phyloP scores from a whole-genome alignment of 257 asterid species.

The Cynanchum wilfordii region DNA sequence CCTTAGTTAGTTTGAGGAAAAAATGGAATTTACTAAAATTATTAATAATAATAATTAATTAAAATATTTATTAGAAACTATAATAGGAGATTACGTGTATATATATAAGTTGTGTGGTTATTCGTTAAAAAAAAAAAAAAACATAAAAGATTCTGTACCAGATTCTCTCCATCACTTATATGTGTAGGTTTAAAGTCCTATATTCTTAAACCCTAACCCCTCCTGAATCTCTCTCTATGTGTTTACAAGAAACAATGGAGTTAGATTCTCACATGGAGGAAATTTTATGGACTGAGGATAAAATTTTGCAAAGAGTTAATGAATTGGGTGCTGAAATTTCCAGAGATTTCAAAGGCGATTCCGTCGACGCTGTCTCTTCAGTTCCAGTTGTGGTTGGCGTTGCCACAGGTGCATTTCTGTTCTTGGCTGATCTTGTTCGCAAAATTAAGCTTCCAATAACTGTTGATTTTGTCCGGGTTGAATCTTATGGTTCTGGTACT shows the following conservation, averaged over 20 bases:
- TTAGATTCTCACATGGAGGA: constrained; percentile 40
- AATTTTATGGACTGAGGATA: constrained; percentile 48
- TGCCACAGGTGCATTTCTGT: constrained; percentile 89
- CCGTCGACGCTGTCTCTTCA: background rate
- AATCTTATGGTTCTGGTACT: constrained; percentile 78
- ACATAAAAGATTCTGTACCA: no score
- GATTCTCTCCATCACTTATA: no score
- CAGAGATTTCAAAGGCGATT: constrained; percentile 33
- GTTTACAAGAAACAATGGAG: constrained; percentile 12
- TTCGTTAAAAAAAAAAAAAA: no score
- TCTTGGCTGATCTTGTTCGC: constrained; percentile 82
- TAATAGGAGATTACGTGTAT: no score
- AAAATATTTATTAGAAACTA: no score
- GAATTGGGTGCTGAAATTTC: constrained; percentile 64
- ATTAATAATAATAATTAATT: no score
- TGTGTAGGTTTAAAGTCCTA: no score
- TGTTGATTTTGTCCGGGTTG: constrained; percentile 74
- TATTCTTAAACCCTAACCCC: background rate
- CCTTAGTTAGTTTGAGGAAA: no score
- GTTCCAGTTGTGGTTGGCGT: constrained; percentile 74
- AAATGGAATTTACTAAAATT: no score
- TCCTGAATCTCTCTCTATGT: background rate
- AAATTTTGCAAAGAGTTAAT: constrained; percentile 50
- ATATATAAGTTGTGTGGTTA: no score
- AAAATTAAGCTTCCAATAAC: constrained; percentile 51